phyloP scores from a whole-genome alignment of 306 rosid genomes.

The Trifolium repens region DNA sequence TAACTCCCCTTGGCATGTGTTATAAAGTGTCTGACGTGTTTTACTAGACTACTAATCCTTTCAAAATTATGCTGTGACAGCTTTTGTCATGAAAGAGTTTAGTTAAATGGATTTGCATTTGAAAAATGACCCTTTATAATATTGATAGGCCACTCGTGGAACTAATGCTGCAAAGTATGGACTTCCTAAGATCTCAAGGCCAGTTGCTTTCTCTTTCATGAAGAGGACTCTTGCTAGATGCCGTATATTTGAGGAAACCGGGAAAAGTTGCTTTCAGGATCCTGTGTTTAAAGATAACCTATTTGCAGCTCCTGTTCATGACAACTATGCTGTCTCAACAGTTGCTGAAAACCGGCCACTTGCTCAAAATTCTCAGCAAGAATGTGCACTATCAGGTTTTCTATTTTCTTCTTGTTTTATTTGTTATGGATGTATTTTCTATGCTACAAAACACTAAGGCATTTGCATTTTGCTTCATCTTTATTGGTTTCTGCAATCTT shows the following conservation, averaged over 20 bases:
- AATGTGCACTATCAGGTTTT: constrained; percentile 54
- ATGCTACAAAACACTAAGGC: constrained; percentile 20
- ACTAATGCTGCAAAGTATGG: constrained; percentile 72
- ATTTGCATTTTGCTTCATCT: constrained; percentile 36
- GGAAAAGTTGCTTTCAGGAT: constrained; percentile 77
- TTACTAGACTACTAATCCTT: constrained; percentile 30
- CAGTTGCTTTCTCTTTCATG: constrained; percentile 71
- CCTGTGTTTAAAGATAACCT: constrained; percentile 64
- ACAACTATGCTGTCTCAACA: constrained; percentile 44
- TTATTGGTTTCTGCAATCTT: constrained; percentile 19
- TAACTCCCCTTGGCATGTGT: neutral
- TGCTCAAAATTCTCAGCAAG: constrained; percentile 46
- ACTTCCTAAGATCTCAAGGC: constrained; percentile 73
- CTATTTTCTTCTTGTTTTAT: constrained; percentile 18
- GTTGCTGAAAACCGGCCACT: constrained; percentile 43
- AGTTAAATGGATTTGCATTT: constrained; percentile 18
- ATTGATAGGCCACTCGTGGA: constrained; percentile 84
- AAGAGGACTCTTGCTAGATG: constrained; percentile 81
- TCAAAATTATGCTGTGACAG: constrained; percentile 21
- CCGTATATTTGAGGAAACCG: constrained; percentile 63
- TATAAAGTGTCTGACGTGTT: constrained; percentile 21
- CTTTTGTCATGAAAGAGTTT: constrained; percentile 16
- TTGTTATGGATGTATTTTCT: constrained; percentile 35
- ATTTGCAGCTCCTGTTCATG: constrained; percentile 52
- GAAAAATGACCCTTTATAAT: constrained; percentile 43